Evolutionary conservation across 2,329 filamentous ascomycete species (phyloP).

Genomic region (Cladosporium austrohemisphaericum): DNA sequence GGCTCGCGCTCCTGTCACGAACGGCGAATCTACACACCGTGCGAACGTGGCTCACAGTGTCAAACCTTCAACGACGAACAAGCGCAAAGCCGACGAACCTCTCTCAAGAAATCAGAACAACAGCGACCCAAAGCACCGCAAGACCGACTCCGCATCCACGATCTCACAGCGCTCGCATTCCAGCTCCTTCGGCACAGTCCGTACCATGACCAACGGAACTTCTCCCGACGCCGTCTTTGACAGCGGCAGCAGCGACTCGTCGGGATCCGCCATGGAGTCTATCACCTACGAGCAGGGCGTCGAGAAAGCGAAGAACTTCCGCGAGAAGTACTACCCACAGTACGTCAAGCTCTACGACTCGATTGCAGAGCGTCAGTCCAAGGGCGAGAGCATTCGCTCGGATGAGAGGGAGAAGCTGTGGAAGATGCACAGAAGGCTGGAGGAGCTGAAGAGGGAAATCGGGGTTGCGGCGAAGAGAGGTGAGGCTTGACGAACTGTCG

Average conservation of each 20-base stretch:
- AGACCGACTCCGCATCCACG: slow-evolving; percentile 32
- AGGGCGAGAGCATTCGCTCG: slow-evolving; percentile 28
- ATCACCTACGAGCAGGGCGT: slow-evolving; percentile 43
- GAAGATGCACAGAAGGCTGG: slow-evolving; percentile 51
- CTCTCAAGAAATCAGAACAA: slow-evolving; percentile 26
- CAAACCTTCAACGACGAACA: slow-evolving; percentile 29
- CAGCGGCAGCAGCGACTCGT: slow-evolving; percentile 25
- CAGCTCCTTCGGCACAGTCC: slow-evolving; percentile 23
- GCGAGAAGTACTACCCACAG: slow-evolving; percentile 53
- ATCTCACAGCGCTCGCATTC: slow-evolving; percentile 26
- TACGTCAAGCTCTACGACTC: slow-evolving; percentile 55
- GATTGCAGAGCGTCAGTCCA: slow-evolving; percentile 34
- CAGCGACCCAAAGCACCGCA: slow-evolving; percentile 30
- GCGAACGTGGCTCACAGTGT: slow-evolving; percentile 29
- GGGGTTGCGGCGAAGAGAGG: slow-evolving; percentile 31
- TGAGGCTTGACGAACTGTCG: neutral
- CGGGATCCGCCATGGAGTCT: slow-evolving; percentile 22
- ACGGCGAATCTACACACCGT: slow-evolving; percentile 31
- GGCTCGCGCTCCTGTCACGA: slow-evolving; percentile 32
- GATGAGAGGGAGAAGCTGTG: slow-evolving; percentile 52
- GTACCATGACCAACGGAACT: slow-evolving; percentile 16
- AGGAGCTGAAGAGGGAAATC: slow-evolving; percentile 58
- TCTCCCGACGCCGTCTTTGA: slow-evolving; percentile 15
- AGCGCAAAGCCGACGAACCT: slow-evolving; percentile 45
- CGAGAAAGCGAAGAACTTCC: slow-evolving; percentile 48